These are phyloP conservation scores for Phaseolus lunatus DNA, from an alignment of 306 rosid species.

Conservation along the genomic window DNA sequence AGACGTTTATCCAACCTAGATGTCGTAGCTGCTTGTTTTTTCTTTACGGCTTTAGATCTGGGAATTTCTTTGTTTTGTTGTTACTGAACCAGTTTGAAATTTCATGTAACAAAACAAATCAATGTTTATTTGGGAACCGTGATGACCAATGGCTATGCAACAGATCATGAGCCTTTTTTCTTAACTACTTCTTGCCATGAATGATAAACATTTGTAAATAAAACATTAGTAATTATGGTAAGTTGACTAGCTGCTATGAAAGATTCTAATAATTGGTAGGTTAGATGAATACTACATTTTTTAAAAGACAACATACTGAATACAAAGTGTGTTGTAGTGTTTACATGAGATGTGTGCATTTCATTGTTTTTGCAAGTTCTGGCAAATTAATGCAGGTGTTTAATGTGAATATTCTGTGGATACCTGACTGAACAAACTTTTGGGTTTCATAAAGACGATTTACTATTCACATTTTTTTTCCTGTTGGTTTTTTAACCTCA, in stretches of 20 bases:
- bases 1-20: neutral
- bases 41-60: slow-evolving; percentile 21
- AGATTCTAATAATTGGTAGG: neutral
- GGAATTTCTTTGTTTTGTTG: neutral
- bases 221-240: neutral
- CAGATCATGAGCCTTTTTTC: slow-evolving; percentile 7
- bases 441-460: slow-evolving; percentile 22
- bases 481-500: slow-evolving; percentile 24
- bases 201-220: slow-evolving; percentile 2
- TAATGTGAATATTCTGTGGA: neutral
- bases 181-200: slow-evolving; percentile 28
- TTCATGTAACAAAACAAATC: slow-evolving; percentile 10
- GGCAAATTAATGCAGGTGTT: slow-evolving; percentile 13
- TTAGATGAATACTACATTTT: slow-evolving; percentile 4
- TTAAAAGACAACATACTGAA: neutral
- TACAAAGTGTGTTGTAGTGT: slow-evolving; percentile 18
- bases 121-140: slow-evolving; percentile 20
- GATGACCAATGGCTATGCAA: neutral
- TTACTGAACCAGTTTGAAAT: slow-evolving; percentile 12
- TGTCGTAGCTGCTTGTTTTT: too few relatives aligned
- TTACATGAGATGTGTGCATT: slow-evolving; percentile 11
- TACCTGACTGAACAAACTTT: slow-evolving; percentile 36
- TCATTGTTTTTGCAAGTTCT: slow-evolving; percentile 21
- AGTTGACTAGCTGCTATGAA: neutral
- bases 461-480: neutral